Conservation (phyloP, 345 rosid genomes). For the Carallia brachiata region DNA sequence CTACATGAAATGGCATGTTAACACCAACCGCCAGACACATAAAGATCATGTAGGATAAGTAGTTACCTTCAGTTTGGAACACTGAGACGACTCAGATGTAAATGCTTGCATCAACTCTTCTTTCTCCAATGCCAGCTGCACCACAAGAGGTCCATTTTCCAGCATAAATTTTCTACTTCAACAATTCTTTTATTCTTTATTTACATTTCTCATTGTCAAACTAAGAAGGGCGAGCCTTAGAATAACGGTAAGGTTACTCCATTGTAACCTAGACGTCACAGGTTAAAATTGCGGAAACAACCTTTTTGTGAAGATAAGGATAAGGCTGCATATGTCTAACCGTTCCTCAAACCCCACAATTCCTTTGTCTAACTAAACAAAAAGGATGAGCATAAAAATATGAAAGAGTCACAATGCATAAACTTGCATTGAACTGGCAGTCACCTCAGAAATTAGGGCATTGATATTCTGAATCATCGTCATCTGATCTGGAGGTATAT, state of each 20-base stretch:
- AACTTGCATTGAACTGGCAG: neutral
- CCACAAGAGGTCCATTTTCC: conserved; percentile 12
- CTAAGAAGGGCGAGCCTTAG: neutral
- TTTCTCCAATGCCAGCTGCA: conserved; percentile 82
- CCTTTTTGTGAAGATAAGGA: too few relatives aligned
- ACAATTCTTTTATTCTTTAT: neutral
- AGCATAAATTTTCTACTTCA: neutral
- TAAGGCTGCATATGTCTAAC: too few relatives aligned
- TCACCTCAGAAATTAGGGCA: conserved; percentile 72
- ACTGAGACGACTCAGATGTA: conserved; percentile 67
- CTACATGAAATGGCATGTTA: neutral
- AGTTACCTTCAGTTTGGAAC: conserved; percentile 71
- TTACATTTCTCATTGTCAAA: neutral
- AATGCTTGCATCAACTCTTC: conserved; percentile 78
- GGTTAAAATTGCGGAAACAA: too few relatives aligned
- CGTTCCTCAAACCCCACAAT: too few relatives aligned
- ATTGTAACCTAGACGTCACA: too few relatives aligned
- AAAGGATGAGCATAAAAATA: neutral
- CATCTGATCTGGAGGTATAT: conserved; percentile 80
- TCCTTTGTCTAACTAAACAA: too few relatives aligned
- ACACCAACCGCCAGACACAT: neutral
- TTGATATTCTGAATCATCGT: conserved; percentile 71
- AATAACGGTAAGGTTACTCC: too few relatives aligned
- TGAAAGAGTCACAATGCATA: neutral
- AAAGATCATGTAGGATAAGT: neutral